phyloP scores from a whole-genome alignment of 75 land plant genomes.

The Chamaecyparis obtusa region DNA sequence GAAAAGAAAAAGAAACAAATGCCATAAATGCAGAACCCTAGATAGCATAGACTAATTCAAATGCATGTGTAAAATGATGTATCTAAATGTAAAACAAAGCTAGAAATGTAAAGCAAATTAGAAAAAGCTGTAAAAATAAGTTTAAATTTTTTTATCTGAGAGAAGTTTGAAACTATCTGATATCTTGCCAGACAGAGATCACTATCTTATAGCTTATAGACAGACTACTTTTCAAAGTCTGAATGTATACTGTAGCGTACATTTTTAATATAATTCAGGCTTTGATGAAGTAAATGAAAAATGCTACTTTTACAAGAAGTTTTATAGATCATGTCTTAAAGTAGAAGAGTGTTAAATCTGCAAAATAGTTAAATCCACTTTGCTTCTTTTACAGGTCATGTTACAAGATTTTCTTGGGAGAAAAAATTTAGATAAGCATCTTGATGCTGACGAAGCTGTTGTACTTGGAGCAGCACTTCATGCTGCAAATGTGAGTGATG shows the following conservation, averaged over 20 bases:
- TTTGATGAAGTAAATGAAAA: neutral
- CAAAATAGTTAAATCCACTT: neutral
- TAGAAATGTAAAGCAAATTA: too few relatives aligned
- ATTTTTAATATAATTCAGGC: neutral
- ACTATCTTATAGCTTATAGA: neutral
- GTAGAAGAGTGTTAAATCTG: neutral
- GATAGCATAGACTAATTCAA: too few relatives aligned
- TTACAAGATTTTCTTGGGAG: conserved; percentile 79
- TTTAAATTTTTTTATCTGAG: too few relatives aligned
- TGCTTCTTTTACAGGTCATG: conserved; percentile 50
- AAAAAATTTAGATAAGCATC: conserved; percentile 75
- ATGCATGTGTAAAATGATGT: too few relatives aligned
- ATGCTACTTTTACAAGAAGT: neutral
- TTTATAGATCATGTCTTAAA: neutral
- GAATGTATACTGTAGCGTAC: neutral
- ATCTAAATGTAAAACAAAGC: too few relatives aligned
- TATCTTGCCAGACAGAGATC: too few relatives aligned
- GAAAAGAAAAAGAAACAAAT: too few relatives aligned
- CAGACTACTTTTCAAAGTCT: neutral
- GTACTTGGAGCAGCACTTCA: conserved; percentile 86
- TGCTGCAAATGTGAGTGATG: conserved; percentile 97
- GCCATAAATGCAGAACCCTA: too few relatives aligned
- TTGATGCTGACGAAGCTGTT: conserved; percentile 97
- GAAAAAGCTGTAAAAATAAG: too few relatives aligned
- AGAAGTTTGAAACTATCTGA: too few relatives aligned